phyloP scores from a whole-genome alignment of 495 filamentous ascomycete species.

The Halenospora varia region DNA sequence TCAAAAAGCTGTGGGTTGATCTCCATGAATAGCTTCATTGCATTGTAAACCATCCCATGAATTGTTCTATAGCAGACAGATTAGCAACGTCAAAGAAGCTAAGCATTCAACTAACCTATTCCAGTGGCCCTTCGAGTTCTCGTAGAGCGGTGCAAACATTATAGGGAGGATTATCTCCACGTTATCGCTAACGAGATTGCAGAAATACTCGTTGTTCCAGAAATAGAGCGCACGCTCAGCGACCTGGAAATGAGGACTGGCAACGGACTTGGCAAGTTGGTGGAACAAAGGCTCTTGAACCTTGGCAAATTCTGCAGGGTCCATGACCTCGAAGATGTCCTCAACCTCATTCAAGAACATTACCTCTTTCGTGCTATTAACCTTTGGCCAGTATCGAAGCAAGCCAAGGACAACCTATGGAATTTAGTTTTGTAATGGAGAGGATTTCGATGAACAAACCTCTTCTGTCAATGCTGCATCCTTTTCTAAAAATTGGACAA shows the following conservation, averaged over 20 bases:
- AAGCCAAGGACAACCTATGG: conserved; percentile 86
- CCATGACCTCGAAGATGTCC: conserved; percentile 99
- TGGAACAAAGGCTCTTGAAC: conserved; percentile 97
- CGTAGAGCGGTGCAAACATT: conserved; percentile 98
- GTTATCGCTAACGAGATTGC: conserved; percentile 98
- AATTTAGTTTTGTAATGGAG: conserved; percentile 1
- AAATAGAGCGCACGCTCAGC: conserved; percentile 97
- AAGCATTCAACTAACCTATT: conserved; percentile 65
- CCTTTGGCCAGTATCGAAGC: conserved; percentile 97
- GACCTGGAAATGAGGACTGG: conserved; percentile 98
- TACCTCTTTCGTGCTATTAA: conserved; percentile 98
- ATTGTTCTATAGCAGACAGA: conserved; percentile 65
- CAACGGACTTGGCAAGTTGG: conserved; percentile 95
- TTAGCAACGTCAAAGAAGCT: neutral
- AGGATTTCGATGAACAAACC: conserved; percentile 38
- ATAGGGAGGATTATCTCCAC: conserved; percentile 97
- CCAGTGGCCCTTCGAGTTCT: conserved; percentile 99
- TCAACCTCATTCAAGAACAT: conserved; percentile 99
- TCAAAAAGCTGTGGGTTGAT: conserved; percentile 99
- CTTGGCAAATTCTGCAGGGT: conserved; percentile 96
- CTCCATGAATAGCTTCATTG: conserved; percentile 99
- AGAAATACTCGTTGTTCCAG: conserved; percentile 99
- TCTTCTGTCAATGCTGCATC: conserved; percentile 97
- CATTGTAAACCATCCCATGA: conserved; percentile 99
- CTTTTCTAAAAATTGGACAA: conserved; percentile 98